Evolutionary conservation across 1,284 basidiomycete genomes (phyloP), one percentile per base, ranked within the genome.

Genomic region (Agaricales sp.): DNA sequence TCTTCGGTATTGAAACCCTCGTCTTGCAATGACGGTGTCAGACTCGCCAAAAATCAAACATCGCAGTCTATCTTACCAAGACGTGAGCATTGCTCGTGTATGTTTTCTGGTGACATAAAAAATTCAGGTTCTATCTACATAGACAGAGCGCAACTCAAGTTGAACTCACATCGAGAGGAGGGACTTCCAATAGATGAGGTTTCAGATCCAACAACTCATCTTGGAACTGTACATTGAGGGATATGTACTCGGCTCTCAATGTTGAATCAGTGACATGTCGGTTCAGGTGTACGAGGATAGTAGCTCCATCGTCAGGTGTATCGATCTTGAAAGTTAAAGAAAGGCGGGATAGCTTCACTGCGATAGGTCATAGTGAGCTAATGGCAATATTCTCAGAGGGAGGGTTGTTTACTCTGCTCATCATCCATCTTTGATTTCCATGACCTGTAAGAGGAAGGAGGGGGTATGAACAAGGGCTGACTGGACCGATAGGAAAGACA

Each of bases 51-150:
- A 14, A n/a, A n/a, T 24, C 43, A 13, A 23, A 47, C 16, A 43
- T 20, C 23, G 23, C 18, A 20, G 37, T 12, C 14, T 23, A 46
- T 39, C 72, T 51, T 51, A 90, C 87, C 21, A 94, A 65, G 14
- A 83, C 68, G 62, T 93, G 88, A 0, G 81, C 74, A 38, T 81
- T 85, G 55, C 91, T 88, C 2, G 85, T 87, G 54, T 87, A 94
- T 2, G 73, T 69, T n/a, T 83, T 80, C 82, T 86, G 52, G 1
- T 13, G 3, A 11, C n/a, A 13, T 30, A n/a, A 26, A 2, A 46
- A 19, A 25, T 8, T 25, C 53, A 21, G 44, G 23, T 23, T 24
- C n/a, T 11, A 38, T 38, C 1, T 23, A 48, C 38, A 24, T 16
- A 39, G 22, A 47, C 54, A 55, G 54, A 50, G 35, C 21, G 46